Evolutionary conservation across 202 grass and related monocot species (phyloP).

Genomic region (Setaria italica): DNA sequence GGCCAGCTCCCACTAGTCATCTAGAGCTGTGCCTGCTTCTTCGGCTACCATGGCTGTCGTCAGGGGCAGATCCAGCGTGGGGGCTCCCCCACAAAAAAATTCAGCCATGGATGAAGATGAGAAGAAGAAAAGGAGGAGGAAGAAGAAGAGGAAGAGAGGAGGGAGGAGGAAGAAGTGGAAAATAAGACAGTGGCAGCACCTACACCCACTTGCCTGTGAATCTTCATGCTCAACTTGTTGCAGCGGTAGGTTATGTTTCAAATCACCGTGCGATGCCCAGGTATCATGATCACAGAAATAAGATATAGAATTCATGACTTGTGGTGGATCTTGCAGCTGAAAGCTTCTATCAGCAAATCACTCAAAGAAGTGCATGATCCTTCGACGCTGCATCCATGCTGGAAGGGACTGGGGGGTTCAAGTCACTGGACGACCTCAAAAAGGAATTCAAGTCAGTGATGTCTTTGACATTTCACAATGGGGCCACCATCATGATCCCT

Average conservation of each 20-base stretch:
- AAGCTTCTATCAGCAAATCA: neutral
- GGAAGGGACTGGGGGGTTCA: conserved; percentile 47
- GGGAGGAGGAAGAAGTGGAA: too few species aligned
- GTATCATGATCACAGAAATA: neutral
- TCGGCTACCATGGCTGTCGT: too few species aligned
- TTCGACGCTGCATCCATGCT: neutral
- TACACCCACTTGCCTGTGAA: neutral
- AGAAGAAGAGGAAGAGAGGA: too few species aligned
- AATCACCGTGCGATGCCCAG: neutral
- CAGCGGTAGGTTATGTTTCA: neutral
- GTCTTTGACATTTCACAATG: conserved; percentile 50
- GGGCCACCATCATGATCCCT: conserved; percentile 52
- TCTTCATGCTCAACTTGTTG: neutral
- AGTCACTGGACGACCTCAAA: conserved; percentile 47
- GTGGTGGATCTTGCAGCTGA: conserved; percentile 17
- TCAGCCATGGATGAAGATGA: too few species aligned
- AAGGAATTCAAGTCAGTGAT: conserved; percentile 63
- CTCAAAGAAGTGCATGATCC: neutral
- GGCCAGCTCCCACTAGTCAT: too few species aligned
- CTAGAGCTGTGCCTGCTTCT: too few species aligned
- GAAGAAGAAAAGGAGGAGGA: too few species aligned
- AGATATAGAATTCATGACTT: neutral
- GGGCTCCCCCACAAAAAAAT: too few species aligned
- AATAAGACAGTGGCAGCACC: conserved; percentile 40
- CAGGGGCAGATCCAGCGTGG: too few species aligned